Evolutionary conservation across 768 basidiomycete genomes (phyloP).

Genomic region (Psilocybe sp.): DNA sequence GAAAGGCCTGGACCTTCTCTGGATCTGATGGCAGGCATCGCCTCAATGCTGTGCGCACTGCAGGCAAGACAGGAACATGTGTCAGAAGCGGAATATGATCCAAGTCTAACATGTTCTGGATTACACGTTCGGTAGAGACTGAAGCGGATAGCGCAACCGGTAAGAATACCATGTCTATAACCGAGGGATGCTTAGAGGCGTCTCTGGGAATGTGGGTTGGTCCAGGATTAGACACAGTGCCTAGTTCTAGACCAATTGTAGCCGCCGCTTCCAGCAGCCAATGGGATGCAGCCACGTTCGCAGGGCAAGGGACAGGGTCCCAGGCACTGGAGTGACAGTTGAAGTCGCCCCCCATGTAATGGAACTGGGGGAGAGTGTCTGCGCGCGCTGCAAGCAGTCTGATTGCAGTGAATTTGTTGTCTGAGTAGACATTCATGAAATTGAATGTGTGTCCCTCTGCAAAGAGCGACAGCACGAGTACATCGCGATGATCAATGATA

Average conservation of each 20-base stretch:
- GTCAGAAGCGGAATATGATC: too few species aligned
- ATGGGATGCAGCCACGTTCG: not conserved
- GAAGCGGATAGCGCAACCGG: not conserved
- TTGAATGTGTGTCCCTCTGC: not conserved
- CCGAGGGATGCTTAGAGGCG: not conserved
- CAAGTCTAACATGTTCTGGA: not conserved
- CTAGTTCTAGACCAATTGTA: not conserved
- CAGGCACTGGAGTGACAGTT: not conserved
- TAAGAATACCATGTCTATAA: conserved; percentile 1
- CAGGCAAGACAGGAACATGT: too few species aligned
- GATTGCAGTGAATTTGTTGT: not conserved
- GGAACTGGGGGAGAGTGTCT: not conserved
- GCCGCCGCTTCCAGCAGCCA: not conserved
- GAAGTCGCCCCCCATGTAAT: conserved; percentile 3
- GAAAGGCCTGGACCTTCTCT: too few species aligned
- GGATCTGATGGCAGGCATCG: too few species aligned
- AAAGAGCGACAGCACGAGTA: not conserved
- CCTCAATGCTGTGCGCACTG: too few species aligned
- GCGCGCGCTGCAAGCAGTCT: not conserved
- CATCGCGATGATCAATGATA: conserved; percentile 5
- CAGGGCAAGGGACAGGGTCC: not conserved
- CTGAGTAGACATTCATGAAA: not conserved
- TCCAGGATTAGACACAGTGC: not conserved
- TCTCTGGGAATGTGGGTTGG: not conserved
- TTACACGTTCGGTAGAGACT: too few species aligned